A percentile compares a stretch with the other conserved stretches of the same genome.
Conservation (phyloP, 1,284 basidiomycete genomes). For the Fomitopsis pinicola region DNA sequence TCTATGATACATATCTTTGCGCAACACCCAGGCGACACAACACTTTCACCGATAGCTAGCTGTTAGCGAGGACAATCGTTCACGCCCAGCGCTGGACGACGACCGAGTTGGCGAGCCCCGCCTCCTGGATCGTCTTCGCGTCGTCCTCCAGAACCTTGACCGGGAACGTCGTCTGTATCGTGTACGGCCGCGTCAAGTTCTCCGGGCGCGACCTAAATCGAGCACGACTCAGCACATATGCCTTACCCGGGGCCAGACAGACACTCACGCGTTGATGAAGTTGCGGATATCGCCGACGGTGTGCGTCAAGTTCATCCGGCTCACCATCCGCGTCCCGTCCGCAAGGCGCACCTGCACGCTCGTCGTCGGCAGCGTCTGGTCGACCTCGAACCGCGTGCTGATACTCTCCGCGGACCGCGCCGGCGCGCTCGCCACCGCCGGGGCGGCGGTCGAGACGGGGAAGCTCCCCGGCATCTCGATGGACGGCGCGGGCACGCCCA, state of each 20-base stretch:
- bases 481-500: conserved; percentile 12
- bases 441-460: conserved; percentile 23
- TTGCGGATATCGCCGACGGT: conserved; percentile 84
- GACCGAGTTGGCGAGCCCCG: conserved; percentile 78
- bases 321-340: conserved; percentile 91
- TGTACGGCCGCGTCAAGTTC: conserved; percentile 60
- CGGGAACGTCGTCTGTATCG: conserved; percentile 85
- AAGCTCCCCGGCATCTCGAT: conserved; percentile 56
- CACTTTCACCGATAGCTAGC: background rate
- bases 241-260: background rate
- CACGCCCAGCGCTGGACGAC: conserved; percentile 81
- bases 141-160: conserved; percentile 71
- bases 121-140: conserved; percentile 65
- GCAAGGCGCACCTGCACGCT: conserved; percentile 89
- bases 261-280: conserved; percentile 86
- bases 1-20: background rate
- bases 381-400: conserved; percentile 73
- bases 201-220: conserved; percentile 67
- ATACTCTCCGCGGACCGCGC: conserved; percentile 31
- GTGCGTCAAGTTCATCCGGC: conserved; percentile 88
- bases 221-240: background rate
- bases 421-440: conserved; percentile 19
- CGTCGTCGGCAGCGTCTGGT: conserved; percentile 78
- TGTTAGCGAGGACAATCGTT: background rate
- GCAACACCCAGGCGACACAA: background rate